Conservation (phyloP, 2,329 filamentous ascomycete genomes). For the Calycina herbarum region DNA sequence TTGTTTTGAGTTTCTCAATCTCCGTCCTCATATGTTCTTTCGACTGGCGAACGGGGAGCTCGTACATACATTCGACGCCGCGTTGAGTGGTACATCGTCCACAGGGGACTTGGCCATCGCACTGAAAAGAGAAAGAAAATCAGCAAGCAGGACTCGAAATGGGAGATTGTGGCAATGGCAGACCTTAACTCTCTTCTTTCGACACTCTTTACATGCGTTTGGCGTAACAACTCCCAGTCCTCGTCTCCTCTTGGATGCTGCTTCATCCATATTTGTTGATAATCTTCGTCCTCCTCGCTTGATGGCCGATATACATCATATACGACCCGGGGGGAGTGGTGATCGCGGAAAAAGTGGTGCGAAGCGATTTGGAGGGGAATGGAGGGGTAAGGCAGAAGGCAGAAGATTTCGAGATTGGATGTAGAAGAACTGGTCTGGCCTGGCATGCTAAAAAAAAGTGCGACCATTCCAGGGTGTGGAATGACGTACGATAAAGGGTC, state of each 20-base stretch:
- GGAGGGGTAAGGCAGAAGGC: background rate
- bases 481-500: slow-evolving; percentile 1
- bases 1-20: slow-evolving; percentile 56
- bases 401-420: background rate
- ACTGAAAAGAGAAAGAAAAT: slow-evolving; percentile 44
- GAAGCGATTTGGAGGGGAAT: background rate
- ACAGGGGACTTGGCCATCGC: slow-evolving; percentile 54
- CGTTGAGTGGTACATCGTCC: slow-evolving; percentile 54
- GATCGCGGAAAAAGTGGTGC: background rate
- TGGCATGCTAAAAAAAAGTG: background rate
- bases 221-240: slow-evolving; percentile 35
- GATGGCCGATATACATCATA: background rate
- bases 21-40: slow-evolving; percentile 62
- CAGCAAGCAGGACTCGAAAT: background rate
- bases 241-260: slow-evolving; percentile 31
- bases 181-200: slow-evolving; percentile 38
- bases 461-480: background rate
- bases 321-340: background rate
- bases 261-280: slow-evolving; percentile 14
- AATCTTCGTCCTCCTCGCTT: background rate
- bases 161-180: background rate
- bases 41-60: slow-evolving; percentile 62
- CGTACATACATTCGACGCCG: slow-evolving; percentile 59
- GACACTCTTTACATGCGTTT: slow-evolving; percentile 37
- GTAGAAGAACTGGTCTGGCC: background rate